Percentiles rank a stretch among this genome's conserved stretches.
These are phyloP conservation scores for Castanospermum australe DNA, from an alignment of 306 rosid species.

Conservation along the genomic window DNA sequence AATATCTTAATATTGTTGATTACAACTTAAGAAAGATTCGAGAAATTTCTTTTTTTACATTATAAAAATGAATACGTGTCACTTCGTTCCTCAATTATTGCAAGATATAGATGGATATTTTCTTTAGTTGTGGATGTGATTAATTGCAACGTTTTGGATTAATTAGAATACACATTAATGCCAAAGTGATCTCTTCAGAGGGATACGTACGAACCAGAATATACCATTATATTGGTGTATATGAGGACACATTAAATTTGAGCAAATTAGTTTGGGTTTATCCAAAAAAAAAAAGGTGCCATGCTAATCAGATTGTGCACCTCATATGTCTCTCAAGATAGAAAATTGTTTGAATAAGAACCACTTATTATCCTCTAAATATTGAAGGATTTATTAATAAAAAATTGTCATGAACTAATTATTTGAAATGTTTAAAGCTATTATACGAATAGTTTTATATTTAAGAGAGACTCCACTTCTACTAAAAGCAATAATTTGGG, in stretches of 20 bases:
- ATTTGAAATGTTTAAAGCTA: neutral
- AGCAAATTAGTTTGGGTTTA: neutral
- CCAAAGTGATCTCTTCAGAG: neutral
- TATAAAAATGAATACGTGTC: conserved; percentile 8
- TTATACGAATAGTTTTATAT: neutral
- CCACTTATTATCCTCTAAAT: too few relatives aligned
- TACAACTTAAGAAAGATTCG: neutral
- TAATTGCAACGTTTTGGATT: neutral
- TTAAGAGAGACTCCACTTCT: neutral
- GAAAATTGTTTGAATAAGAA: neutral
- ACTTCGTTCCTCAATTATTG: conserved; percentile 9
- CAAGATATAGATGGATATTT: neutral
- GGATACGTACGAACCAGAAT: neutral
- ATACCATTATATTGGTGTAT: neutral
- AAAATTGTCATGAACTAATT: neutral
- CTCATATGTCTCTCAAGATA: neutral
- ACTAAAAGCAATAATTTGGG: too few relatives aligned
- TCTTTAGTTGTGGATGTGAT: neutral
- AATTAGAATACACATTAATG: neutral
- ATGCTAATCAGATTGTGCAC: neutral
- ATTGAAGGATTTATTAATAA: neutral
- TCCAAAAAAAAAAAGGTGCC: neutral
- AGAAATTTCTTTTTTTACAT: neutral
- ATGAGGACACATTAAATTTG: neutral
- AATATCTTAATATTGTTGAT: neutral